Conservation (phyloP, 345 rosid species). For the Pseudoturritis turrita region DNA sequence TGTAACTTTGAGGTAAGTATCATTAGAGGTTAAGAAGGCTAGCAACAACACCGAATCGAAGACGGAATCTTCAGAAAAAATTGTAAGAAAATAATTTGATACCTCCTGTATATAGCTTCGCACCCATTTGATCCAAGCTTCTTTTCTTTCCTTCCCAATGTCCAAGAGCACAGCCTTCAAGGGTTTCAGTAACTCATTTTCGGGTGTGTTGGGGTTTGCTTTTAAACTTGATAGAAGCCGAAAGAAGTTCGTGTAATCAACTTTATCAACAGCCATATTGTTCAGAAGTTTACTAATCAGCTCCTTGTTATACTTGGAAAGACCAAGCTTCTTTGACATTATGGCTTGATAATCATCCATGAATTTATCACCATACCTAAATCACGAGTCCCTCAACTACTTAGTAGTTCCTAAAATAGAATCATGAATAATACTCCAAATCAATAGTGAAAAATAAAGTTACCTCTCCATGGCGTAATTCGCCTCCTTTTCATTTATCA, state of each 20-base stretch:
- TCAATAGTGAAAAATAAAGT: neutral
- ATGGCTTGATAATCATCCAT: conserved; percentile 96
- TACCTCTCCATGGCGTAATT: conserved; percentile 95
- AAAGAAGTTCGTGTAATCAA: conserved; percentile 94
- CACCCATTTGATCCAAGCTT: conserved; percentile 91
- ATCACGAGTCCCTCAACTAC: neutral
- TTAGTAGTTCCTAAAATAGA: neutral
- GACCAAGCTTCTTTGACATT: conserved; percentile 89
- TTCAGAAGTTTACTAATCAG: conserved; percentile 73
- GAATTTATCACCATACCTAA: conserved; percentile 86
- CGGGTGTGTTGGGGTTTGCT: conserved; percentile 57
- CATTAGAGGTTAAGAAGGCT: neutral
- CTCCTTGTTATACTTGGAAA: conserved; percentile 86
- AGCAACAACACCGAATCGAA: neutral
- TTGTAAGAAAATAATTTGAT: neutral
- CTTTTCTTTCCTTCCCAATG: conserved; percentile 94
- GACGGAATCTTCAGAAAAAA: neutral
- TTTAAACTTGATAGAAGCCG: conserved; percentile 74
- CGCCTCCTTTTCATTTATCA: conserved; percentile 80
- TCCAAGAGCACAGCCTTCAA: conserved; percentile 84
- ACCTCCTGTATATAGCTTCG: conserved; percentile 85
- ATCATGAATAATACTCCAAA: neutral
- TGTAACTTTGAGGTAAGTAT: neutral
- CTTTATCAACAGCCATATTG: conserved; percentile 97
- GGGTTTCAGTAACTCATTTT: conserved; percentile 63